Evolutionary conservation across 2,329 filamentous ascomycete species (phyloP), one percentile per base, ranked within the genome.

Genomic region (Claviceps pusilla): DNA sequence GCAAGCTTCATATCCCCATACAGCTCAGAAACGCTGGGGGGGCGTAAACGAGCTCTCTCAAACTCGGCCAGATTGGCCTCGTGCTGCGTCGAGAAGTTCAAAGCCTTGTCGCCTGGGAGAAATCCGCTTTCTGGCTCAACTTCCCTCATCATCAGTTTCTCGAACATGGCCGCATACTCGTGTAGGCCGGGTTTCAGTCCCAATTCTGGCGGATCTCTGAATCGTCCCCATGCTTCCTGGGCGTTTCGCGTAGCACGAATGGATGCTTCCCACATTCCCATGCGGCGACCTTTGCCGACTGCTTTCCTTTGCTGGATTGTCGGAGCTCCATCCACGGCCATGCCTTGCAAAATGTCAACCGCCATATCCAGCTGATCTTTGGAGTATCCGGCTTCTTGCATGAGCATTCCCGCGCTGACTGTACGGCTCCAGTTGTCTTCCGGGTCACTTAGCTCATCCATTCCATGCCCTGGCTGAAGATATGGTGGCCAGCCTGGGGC

Each of bases 81-180:
- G 43, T 65, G 56, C 51, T 63, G 57, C 6, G 64, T 63, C 19
- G 64, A 57, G 58, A 70, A 64, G 54, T 79, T 74, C 24, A 82
- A 69, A 24, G 80, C 73, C 43, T 71, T 71, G 59, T 87, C 84
- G 12, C 85, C 85, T 6, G 84, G 80, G 2, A 79, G 62, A 14
- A 73, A 56, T 3, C 57, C 59, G 37, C 57, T 57, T 3, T 59
- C 50, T 4, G 59, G 47, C n/a, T 63, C 60, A 14, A 58, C 65
- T 48, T 68, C 63, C 39, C 63, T 61, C 16, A 64, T 61, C 19
- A 71, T 65, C 1, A 84, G 69, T 61, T 83, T 84, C 53, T 73
- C 63, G 57, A 84, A 79, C 77, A 84, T 80, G 55, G 78, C 77
- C 7, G 71, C 70, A 60, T 82, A 84, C 50, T 83, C 74, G 14